Evolutionary conservation across 176 grass and related monocot genomes (phyloP), one percentile per base, ranked within the genome.

Genomic region (Eragrostis curvula): DNA sequence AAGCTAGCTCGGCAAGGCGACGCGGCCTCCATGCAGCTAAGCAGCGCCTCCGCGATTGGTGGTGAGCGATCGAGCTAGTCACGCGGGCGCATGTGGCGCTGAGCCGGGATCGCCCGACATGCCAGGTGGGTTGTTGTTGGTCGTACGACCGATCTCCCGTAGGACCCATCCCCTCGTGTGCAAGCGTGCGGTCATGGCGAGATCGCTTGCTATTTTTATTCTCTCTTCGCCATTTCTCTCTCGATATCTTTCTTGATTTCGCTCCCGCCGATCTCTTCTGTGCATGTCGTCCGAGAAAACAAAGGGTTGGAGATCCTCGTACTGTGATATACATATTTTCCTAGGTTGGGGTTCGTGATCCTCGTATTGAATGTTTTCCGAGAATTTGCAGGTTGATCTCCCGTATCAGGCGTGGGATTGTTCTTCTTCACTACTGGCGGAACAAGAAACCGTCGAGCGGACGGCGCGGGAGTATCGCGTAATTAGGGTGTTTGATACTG

Each of bases 1-100:
- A 39, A 3, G 69, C 59, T 16, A 5, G 20, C 21, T 21, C 1
- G 17, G 18, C 16, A 21, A 67, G 16, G 64, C 64, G 18, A 41
- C 39, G 64, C 7, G 27, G 23, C 57, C 20, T 27, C 23, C 23
- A 28, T 29, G 59, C 59, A 60, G 57, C 48, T 2, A 2, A 7
- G 71, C 27, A 18, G 42, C 32, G 32, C 28, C 72, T 15, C 51
- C 29, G 72, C 40, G 50, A 56, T n/a, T 23, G 71, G 71, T 17
- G 67, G 71, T 17, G 67, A 45, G 42, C 41, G 60, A 9, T 2
- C 44, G 9, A 7, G 9, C 44, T n/a, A n/a, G n/a, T 7, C 44
- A 45, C 44, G 44, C 5, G 56, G 23, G 46, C 27, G 71, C 73
- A 85, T 85, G 74, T 85, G 83, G 62, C 39, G 13, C 12, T 13